Percentiles rank a stretch among this genome's conserved stretches.
These are phyloP conservation scores for Guillardia theta DNA, from an alignment of 78 protist species.

Conservation along the genomic window DNA sequence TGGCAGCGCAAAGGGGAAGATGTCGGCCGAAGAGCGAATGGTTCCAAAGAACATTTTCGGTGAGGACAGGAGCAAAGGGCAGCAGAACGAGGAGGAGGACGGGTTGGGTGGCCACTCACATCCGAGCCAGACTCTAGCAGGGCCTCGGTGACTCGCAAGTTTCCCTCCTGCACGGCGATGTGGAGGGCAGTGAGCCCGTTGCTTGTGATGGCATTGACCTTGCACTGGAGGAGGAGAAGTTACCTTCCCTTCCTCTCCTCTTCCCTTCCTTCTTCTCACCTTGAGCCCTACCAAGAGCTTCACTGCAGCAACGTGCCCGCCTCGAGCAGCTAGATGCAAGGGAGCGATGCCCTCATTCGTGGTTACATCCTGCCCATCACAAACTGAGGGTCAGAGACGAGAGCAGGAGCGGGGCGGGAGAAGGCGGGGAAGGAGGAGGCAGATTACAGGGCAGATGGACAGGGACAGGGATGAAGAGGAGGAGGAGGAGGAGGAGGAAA, in stretches of 20 bases:
- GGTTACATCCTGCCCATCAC: neutral
- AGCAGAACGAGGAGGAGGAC: too few relatives aligned
- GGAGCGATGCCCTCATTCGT: slow-evolving; percentile 4
- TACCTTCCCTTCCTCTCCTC: too few relatives aligned
- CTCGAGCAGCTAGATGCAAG: slow-evolving; percentile 3
- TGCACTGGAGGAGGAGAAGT: neutral
- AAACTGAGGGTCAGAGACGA: too few relatives aligned
- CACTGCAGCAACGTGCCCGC: neutral
- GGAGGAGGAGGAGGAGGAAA: neutral
- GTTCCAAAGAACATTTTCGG: too few relatives aligned
- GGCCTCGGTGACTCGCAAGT: neutral
- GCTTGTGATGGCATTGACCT: neutral
- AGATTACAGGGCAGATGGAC: neutral
- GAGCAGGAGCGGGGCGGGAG: neutral
- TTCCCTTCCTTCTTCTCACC: too few relatives aligned
- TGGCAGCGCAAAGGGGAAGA: too few relatives aligned
- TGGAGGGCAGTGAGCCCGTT: neutral
- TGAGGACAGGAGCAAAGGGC: too few relatives aligned
- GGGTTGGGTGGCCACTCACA: too few relatives aligned
- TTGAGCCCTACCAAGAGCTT: too few relatives aligned
- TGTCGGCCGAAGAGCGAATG: too few relatives aligned
- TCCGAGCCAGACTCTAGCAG: neutral
- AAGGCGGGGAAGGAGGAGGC: neutral
- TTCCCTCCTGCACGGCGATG: neutral
- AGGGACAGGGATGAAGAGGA: neutral